Evolutionary conservation across 2,329 filamentous ascomycete genomes (phyloP).

Genomic region (Coniochaeta ligniaria): DNA sequence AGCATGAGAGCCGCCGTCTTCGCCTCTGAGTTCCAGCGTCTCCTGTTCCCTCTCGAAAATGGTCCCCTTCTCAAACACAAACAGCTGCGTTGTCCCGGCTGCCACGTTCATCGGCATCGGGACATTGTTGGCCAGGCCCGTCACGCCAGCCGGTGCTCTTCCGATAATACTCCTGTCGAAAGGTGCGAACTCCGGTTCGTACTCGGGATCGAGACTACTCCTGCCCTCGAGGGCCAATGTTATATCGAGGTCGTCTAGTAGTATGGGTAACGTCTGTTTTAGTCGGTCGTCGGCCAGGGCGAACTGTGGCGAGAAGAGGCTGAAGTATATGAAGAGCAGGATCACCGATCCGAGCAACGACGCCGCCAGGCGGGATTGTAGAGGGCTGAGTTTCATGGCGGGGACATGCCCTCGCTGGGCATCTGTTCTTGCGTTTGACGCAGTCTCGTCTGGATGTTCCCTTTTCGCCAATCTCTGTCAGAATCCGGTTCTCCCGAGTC

Average conservation of each 20-base stretch:
- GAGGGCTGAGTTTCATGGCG: slow-evolving; percentile 54
- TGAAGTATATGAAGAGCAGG: slow-evolving; percentile 52
- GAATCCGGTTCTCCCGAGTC: not conserved
- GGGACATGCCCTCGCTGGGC: slow-evolving; percentile 34
- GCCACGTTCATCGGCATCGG: slow-evolving; percentile 51
- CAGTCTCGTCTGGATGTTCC: not conserved
- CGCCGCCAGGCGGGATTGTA: slow-evolving; percentile 66
- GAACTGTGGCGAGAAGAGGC: slow-evolving; percentile 50
- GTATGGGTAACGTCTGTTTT: slow-evolving; percentile 13
- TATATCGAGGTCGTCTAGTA: slow-evolving; percentile 13
- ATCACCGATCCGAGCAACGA: slow-evolving; percentile 55
- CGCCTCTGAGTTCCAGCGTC: slow-evolving; percentile 11
- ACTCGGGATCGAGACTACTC: slow-evolving; percentile 25
- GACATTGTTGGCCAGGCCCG: slow-evolving; percentile 56
- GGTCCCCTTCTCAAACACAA: slow-evolving; percentile 52
- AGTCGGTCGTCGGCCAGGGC: slow-evolving; percentile 53
- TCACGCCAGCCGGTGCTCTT: slow-evolving; percentile 45
- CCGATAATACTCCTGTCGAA: slow-evolving; percentile 59
- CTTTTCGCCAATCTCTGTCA: not conserved
- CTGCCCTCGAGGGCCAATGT: slow-evolving; percentile 4
- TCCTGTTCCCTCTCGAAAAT: slow-evolving; percentile 32
- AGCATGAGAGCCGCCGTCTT: slow-evolving; percentile 10
- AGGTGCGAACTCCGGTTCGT: slow-evolving; percentile 54
- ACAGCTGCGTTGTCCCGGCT: slow-evolving; percentile 56
- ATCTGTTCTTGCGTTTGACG: not conserved